Evolutionary conservation across 225 moss, liverwort and hornwort genomes (phyloP), one percentile per base, ranked within the genome.

Genomic region (Asterella californica): DNA sequence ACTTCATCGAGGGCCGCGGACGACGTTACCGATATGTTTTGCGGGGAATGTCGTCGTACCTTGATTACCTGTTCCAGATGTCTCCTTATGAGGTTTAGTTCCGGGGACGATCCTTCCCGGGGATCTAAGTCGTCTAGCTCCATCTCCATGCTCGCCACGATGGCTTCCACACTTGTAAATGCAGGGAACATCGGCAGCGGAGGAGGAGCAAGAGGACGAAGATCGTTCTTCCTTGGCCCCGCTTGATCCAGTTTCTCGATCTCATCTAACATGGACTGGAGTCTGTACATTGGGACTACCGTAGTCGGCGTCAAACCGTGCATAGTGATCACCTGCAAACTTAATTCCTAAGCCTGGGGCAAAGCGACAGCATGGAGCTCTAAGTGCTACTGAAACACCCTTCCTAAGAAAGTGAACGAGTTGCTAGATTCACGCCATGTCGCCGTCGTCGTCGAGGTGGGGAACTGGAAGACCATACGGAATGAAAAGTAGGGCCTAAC

Each of bases 221-320:
- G 34, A 75, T 22, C 42, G 42, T 24, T 79, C 4, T 42, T 36
- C 68, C 68, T 79, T 6, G 29, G 38, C 2, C 47, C 77, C 50
- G 18, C 27, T 4, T 36, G 9, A 57, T 79, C 79, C 50, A 79
- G 52, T 11, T 60, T 68, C 68, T 79, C 79, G 50, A 79, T 79
- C 36, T 79, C 79, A 55, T 79, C 79, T n/a, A 68, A 55, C 79
- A 79, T 69, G 33, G 68, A 70, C 48, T 79, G 79, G 36, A 79
- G 79, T 68, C 29, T 68, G 29, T 68, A 32, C 79, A 78, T 78
- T 59, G 55, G 34, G 36, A 75, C 30, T 21, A 46, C n/a, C 5
- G 38, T 70, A 36, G 70, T 21, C 22, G 36, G 3, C 36, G 14
- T 37, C 17, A 15, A 21, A 12, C 36, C 19, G n/a, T n/a, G 19